These are phyloP conservation scores for Apiospora koreana DNA, from an alignment of 2,329 filamentous ascomycete species.

Conservation along the genomic window DNA sequence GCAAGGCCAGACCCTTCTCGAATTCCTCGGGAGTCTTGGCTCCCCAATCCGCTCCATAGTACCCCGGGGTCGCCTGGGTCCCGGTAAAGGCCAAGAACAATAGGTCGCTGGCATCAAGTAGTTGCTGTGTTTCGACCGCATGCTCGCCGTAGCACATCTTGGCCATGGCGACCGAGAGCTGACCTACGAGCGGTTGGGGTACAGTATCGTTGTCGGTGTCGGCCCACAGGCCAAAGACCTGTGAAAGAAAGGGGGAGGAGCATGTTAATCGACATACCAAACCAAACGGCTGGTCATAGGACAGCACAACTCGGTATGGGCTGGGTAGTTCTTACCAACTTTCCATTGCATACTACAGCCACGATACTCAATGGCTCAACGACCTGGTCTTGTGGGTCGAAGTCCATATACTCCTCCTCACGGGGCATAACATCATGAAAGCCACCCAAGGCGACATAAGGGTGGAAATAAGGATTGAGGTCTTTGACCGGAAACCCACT, in stretches of 20 bases:
- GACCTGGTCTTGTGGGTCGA: slow-evolving; percentile 40
- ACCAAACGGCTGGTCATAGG: too few relatives aligned
- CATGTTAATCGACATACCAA: background rate
- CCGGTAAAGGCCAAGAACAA: slow-evolving; percentile 6
- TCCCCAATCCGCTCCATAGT: background rate
- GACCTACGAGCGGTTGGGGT: background rate
- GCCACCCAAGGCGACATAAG: slow-evolving; percentile 58
- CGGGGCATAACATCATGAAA: slow-evolving; percentile 25
- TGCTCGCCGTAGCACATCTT: slow-evolving; percentile 2
- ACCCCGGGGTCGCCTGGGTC: background rate
- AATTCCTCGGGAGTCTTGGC: slow-evolving; percentile 6
- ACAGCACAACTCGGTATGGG: background rate
- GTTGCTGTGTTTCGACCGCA: background rate
- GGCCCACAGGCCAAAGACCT: slow-evolving; percentile 5
- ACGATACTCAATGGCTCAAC: slow-evolving; percentile 54
- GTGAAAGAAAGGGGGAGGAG: background rate
- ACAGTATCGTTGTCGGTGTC: background rate
- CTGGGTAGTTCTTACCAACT: background rate
- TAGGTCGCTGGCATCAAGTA: background rate
- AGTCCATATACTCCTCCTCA: slow-evolving; percentile 34
- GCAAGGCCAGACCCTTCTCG: background rate
- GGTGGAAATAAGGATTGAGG: slow-evolving; percentile 52
- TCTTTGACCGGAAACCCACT: slow-evolving; percentile 43
- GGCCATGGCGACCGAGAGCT: slow-evolving; percentile 5
- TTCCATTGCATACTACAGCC: slow-evolving; percentile 37